Percentiles rank a stretch among this genome's conserved stretches.
phyloP scores from a whole-genome alignment of 1,139 yeast genomes.

The Protomyces lactucae-debilis region DNA sequence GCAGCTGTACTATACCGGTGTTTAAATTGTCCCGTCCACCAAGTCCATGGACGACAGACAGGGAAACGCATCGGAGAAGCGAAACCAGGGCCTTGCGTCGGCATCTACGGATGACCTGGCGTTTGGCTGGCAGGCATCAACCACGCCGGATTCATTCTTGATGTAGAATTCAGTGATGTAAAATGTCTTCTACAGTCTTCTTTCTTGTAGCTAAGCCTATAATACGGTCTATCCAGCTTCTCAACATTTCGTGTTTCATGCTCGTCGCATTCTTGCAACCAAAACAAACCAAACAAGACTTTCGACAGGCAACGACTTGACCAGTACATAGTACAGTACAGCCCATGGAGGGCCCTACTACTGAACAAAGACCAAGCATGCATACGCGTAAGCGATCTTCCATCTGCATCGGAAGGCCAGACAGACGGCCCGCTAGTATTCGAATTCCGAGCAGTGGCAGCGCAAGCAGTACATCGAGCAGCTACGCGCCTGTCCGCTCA shows the following conservation, averaged over 20 bases:
- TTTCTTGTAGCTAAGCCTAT: not conserved
- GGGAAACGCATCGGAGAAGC: conserved; percentile 26
- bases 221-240: not conserved
- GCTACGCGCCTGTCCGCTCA: not conserved
- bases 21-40: conserved; percentile 27
- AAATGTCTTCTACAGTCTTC: conserved; percentile 10
- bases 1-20: not conserved
- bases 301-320: not conserved
- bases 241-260: not conserved
- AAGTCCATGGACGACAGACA: conserved; percentile 21
- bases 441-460: not conserved
- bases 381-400: not conserved
- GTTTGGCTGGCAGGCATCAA: conserved; percentile 18
- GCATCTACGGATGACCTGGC: not conserved
- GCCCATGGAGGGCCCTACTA: no score
- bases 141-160: conserved; percentile 22
- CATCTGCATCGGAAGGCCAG: not conserved
- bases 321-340: not conserved
- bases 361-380: not conserved
- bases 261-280: not conserved
- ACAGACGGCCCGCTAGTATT: not conserved
- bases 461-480: not conserved
- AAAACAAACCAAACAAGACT: no score
- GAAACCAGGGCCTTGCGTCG: conserved; percentile 1
- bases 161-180: conserved; percentile 23